Conservation (phyloP, 2,329 filamentous ascomycete species). For the Leptographium wingfieldii region DNA sequence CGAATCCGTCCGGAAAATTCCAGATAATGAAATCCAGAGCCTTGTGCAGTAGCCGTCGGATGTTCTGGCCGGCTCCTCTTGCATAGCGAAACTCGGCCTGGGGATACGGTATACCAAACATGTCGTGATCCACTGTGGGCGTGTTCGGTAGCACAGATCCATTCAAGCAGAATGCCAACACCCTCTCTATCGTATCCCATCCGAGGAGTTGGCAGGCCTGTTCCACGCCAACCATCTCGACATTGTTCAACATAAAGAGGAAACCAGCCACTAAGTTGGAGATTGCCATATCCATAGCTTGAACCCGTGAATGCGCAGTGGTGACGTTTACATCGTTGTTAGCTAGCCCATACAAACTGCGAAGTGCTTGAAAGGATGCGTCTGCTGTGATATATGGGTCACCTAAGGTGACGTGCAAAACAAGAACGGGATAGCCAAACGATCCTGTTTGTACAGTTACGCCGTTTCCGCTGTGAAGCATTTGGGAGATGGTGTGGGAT, state of each 20-base stretch:
- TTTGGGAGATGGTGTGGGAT: slow-evolving; percentile 10
- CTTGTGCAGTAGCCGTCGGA: slow-evolving; percentile 33
- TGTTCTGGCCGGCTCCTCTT: slow-evolving; percentile 31
- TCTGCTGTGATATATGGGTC: slow-evolving; percentile 10
- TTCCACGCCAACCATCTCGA: slow-evolving; percentile 7
- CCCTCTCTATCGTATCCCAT: slow-evolving; percentile 12
- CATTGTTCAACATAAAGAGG: slow-evolving; percentile 10
- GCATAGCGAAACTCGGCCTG: slow-evolving; percentile 36
- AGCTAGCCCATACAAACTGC: slow-evolving; percentile 12
- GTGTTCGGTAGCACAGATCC: slow-evolving; percentile 17
- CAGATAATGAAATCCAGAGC: slow-evolving; percentile 47
- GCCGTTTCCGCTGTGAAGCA: slow-evolving; percentile 3
- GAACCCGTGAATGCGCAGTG: neutral
- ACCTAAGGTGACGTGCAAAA: slow-evolving; percentile 3
- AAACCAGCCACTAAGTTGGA: slow-evolving; percentile 11
- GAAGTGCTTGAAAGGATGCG: slow-evolving; percentile 8
- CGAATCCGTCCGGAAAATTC: slow-evolving; percentile 46
- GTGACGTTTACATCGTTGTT: slow-evolving; percentile 1
- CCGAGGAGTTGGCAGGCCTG: slow-evolving; percentile 6
- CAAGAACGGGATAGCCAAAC: slow-evolving; percentile 6
- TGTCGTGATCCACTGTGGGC: slow-evolving; percentile 15
- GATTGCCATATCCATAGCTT: slow-evolving; percentile 8
- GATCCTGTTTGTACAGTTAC: slow-evolving; percentile 5
- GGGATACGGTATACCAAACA: slow-evolving; percentile 7
- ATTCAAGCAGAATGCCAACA: slow-evolving; percentile 10